A percentile compares a stretch with the other conserved stretches of the same genome.
Conservation (phyloP, 2,329 filamentous ascomycete genomes). For the Fusarium secorum region DNA sequence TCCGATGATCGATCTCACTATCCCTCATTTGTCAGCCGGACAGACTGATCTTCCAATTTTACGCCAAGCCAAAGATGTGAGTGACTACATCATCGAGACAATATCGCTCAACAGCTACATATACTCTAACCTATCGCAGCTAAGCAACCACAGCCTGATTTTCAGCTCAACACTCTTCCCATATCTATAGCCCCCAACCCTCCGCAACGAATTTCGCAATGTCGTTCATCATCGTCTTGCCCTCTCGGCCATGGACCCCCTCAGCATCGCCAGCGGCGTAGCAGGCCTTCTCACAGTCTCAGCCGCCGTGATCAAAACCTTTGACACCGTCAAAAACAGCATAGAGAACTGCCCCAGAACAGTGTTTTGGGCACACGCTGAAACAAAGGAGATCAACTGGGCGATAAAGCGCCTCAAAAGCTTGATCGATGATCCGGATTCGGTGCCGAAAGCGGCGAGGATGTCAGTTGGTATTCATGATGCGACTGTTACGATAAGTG, state of each 20-base stretch:
- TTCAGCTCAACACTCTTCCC: neutral
- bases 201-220: neutral
- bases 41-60: neutral
- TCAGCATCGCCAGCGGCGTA: conserved; percentile 15
- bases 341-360: conserved; percentile 9
- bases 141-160: conserved; percentile 6
- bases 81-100: conserved; percentile 13
- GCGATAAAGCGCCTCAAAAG: conserved; percentile 7
- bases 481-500: conserved; percentile 16
- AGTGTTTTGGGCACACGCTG: conserved; percentile 11
- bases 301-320: conserved; percentile 6
- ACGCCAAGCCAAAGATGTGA: neutral
- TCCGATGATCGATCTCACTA: neutral
- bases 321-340: conserved; percentile 1
- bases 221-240: neutral
- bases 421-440: conserved; percentile 16
- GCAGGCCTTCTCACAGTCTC: conserved; percentile 13
- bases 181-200: neutral
- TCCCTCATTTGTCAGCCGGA: neutral
- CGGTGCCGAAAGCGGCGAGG: conserved; percentile 2
- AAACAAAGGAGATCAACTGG: conserved; percentile 16
- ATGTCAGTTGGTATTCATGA: conserved; percentile 19
- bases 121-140: neutral
- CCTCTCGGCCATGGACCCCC: neutral
- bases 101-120: conserved; percentile 4